Base-by-base conservation (phyloP, 2,329 filamentous ascomycete genomes). In the Drechslera avenae region DNA sequence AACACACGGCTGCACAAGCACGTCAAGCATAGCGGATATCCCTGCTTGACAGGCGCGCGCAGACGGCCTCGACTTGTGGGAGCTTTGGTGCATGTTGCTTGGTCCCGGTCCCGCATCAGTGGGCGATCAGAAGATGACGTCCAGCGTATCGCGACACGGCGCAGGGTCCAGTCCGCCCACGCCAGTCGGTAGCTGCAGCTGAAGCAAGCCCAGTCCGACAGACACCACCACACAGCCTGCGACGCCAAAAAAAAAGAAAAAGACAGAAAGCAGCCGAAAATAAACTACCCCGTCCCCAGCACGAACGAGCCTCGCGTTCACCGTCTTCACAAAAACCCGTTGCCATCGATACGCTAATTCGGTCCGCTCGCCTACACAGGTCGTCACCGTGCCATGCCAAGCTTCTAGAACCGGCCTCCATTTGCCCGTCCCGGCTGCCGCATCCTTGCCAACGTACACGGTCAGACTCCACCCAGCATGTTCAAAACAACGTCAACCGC, bases 1-100 rank as follows among this genome's bases (percentile, higher is more conserved):
- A 19, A 48, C 48, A 46, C 41, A 34, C 21, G 41, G 47, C 47
- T 50, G 42, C 41, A 51, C 52, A 59, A 59, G 57, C 54, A 59
- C 46, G 56, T 63, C 66, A 67, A 68, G 58, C 64, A 69, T 59
- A 66, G 64, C 62, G 60, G 50, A 43, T 50, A 63, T 61, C 63
- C 63, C 58, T 58, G 67, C n/a, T 8, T 41, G 23, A 47, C 36
- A 50, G 42, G 48, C 21, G 31, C 10, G 42, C 47, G 21, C 21
- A 28, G 18, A 7, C 10, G 42, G 48, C 13, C 50, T 52, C 56
- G 62, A 62, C 62, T 42, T 59, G 46, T 57, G 57, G 53, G 48
- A 50, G 45, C 18, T 42, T 3, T 28, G 47, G 47, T n/a, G 32
- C 40, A 34, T 33, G 54, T 50, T 47, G 54, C 50, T 10, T 41